Base-by-base conservation (phyloP, 306 rosid genomes). In the Pyrus bretschneideri region DNA sequence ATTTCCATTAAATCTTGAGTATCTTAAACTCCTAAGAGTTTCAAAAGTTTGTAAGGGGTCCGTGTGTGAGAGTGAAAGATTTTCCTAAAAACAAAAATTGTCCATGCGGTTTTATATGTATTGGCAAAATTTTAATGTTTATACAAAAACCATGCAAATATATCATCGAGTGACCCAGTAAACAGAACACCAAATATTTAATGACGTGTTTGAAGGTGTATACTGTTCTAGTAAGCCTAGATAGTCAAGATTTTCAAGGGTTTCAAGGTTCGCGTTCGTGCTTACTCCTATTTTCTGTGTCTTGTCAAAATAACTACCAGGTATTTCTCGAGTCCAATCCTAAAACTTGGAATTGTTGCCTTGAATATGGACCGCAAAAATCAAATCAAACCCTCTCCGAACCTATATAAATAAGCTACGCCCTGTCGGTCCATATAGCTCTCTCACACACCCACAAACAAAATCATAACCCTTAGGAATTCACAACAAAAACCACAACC, bases 181-280 rank as follows among this genome's bases (percentile, higher is more conserved):
- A 64, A 18, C 52, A 64, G 25, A 4, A 33, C 14, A 19, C 10
- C 4, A 1, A 3, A 38, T 67, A 55, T 33, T 13, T 4, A 22
- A 3, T 15, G 29, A 55, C 84, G 84, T 81, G 74, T 66, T 81
- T 81, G 81, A 81, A 76, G 84, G 84, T 57, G 57, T 44, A 4
- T 61, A 49, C 22, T 35, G 68, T 54, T 9, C 22, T 27, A 11
- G 25, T 31, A n/a, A 30, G 31, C 46, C 60, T 67, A 38, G 64
- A 54, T 18, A 81, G 73, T 81, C 84, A 81, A 75, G 5, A 64
- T 2, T 18, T 76, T 81, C 81, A 76, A 71, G 74, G 74, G 1
- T 18, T 76, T 81, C 81, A 76, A 71, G 74, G 74, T 55, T 40
- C 25, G 14, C 61, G n/a, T 61, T 46, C 2, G 19, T 46, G 55